A percentile compares a stretch with the other conserved stretches of the same genome.
Evolutionary conservation across 2,329 filamentous ascomycete species (phyloP).

Genomic region (Xylaria sp.): DNA sequence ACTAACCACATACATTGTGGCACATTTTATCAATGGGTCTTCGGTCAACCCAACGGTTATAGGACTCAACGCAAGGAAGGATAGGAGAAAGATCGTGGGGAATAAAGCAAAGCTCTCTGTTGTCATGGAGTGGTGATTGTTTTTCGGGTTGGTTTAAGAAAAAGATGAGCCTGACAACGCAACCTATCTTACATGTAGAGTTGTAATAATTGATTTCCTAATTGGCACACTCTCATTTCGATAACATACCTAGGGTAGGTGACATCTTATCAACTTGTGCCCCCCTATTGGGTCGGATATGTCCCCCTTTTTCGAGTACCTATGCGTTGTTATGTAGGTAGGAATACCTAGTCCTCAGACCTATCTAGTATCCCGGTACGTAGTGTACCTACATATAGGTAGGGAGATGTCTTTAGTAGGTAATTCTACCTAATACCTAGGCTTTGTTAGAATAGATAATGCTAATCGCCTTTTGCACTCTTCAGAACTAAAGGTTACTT

Average conservation of each 20-base stretch:
- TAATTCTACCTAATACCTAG: too few species aligned
- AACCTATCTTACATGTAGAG: neutral
- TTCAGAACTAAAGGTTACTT: too few species aligned
- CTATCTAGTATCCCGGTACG: neutral
- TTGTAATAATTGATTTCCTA: constrained; percentile 4
- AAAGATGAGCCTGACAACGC: too few species aligned
- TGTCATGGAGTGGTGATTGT: neutral
- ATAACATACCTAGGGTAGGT: neutral
- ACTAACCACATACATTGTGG: too few species aligned
- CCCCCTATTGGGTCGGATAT: neutral
- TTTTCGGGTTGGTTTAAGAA: too few species aligned
- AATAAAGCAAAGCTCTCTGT: neutral
- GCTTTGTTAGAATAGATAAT: too few species aligned
- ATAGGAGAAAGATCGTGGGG: neutral
- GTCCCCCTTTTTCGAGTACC: neutral
- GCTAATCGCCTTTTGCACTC: too few species aligned
- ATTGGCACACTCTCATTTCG: constrained; percentile 16
- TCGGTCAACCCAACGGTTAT: neutral
- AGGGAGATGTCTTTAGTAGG: too few species aligned
- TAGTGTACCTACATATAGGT: too few species aligned
- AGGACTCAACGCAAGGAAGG: neutral
- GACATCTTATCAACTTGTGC: neutral
- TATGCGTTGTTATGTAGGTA: neutral
- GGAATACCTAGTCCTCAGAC: neutral
- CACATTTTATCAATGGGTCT: too few species aligned